Evolutionary conservation across 805 yeast genomes (phyloP), one percentile per base, ranked within the genome.

Genomic region (Schizosaccharomyces osmophilus): DNA sequence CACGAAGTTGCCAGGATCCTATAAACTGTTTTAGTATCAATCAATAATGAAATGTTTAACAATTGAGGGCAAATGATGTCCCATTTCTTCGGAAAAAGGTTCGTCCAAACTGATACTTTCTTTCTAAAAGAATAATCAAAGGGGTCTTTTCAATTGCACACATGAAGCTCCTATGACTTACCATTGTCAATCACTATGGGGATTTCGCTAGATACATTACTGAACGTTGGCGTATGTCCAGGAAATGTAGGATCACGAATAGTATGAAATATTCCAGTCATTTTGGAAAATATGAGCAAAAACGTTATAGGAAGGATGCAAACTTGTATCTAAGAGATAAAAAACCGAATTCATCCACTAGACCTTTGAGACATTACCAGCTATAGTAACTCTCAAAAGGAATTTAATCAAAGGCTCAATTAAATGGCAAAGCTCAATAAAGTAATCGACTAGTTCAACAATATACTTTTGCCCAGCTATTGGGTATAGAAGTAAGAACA

Each of bases 101-200:
- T 31, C 32, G 1, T 31, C n/a, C n/a, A 31, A 31, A 31, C 5
- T 31, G 6, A 5, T 31, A 4, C 5, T 31, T 45, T 19, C 8
- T 22, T 6, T 3, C 51, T 1, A 22, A 19, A 2, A 45, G 9
- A 6, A 19, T 22, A 19, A 22, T 9, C 24, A 6, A 22, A 19
- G 24, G 51, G 24, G 24, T 6, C 51, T 19, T 19, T 22, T 24
- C 32, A 26, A 11, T 19, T 19, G 29, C n/a, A 36, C 15, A 36
- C 41, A 11, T 13, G 41, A 36, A 36, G 2, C 13, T 36, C 17
- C 2, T 22, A 26, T 39, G 15, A 75, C 6, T 87, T 73, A 1
- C 97, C 98, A 62, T 93, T 75, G 72, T 93, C 99, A 9, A 93
- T 75, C 15, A 90, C 95, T 61, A 93, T 85, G 2, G 98, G 97